Base-by-base conservation (phyloP, 108 stramenopile genomes). In the Skeletonema potamos region DNA sequence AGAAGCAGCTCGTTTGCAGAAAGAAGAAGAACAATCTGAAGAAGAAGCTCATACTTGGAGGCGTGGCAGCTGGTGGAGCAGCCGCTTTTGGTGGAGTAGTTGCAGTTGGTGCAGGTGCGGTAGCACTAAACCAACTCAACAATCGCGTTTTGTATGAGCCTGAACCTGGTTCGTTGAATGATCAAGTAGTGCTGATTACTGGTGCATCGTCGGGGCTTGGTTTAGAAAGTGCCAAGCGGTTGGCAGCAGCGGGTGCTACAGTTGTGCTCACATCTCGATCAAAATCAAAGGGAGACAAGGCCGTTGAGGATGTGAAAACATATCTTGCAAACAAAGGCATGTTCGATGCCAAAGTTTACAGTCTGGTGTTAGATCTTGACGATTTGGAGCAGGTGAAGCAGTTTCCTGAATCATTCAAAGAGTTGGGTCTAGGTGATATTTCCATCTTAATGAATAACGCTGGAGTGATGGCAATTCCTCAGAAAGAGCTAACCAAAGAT, bases 361-460 rank as follows among this genome's bases (percentile, higher is more conserved):
- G 51, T 37, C 54, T 86, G 8, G 55, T 58, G 18, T 61, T 92
- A 29, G 91, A 92, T 72, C 64, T 92, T 37, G 82, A 85, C 66
- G 81, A 89, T 72, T 70, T 92, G 30, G 67, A 64, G 3, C 79
- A 76, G 56, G 87, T 89, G 51, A 87, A 85, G 62, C 62, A 78
- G 27, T 89, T 92, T 66, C 87, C 88, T 1, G 57, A 77, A 30
- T 54, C 62, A n/a, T 86, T 69, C 69, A 70, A 71, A 61, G 59
- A 26, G 22, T 54, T 82, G 22, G 74, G 67, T 10, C 27, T 82
- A 1, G 74, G 64, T 27, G 51, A 76, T 11, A 74, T 94, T 26
- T 84, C 88, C 44, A 86, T 92, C 9, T 66, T 94, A 34, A 59
- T 96, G 57, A 93, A 94, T 66, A 96, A 96, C 83, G 96, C 96